phyloP scores from a whole-genome alignment of 176 grass and related monocot species.

The Ampelocalamus luodianensis region DNA sequence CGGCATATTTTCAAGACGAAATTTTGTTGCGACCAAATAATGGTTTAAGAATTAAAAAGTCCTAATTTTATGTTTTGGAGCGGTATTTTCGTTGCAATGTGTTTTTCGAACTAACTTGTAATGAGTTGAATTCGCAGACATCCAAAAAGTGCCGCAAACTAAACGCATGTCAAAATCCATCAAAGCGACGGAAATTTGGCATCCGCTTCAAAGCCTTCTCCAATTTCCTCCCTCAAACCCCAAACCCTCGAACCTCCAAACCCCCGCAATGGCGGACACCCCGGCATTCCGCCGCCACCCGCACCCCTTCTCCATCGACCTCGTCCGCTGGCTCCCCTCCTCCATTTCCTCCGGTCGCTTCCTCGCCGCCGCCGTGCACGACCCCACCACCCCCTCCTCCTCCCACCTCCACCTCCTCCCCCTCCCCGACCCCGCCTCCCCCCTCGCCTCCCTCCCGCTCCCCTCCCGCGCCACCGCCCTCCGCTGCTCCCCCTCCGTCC shows the following conservation, averaged over 20 bases:
- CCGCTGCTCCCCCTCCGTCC: conserved; percentile 53
- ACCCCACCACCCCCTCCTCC: conserved; percentile 31
- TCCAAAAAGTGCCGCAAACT: too few relatives aligned
- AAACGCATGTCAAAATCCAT: not conserved
- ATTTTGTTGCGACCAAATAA: too few relatives aligned
- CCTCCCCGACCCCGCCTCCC: conserved; percentile 32
- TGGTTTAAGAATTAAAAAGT: too few relatives aligned
- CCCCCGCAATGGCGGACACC: conserved; percentile 47
- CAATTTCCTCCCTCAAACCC: not conserved
- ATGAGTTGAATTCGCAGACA: too few relatives aligned
- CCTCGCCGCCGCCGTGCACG: conserved; percentile 61
- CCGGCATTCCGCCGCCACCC: conserved; percentile 57
- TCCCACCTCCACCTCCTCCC: conserved; percentile 54
- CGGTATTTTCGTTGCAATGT: too few relatives aligned
- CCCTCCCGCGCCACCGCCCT: conserved; percentile 63
- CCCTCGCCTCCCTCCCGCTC: conserved; percentile 50
- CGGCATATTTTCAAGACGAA: too few relatives aligned
- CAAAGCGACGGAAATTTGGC: not conserved
- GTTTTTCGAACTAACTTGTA: too few relatives aligned
- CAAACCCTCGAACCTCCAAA: not conserved
- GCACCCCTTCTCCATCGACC: conserved; percentile 56
- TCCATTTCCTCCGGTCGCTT: conserved; percentile 49
- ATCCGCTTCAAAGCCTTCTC: not conserved
- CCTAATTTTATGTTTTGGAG: not conserved
- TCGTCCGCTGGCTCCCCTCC: conserved; percentile 75